Percentiles rank a stretch among this genome's conserved stretches.
phyloP scores from a whole-genome alignment of 495 filamentous ascomycete genomes.

The Chaetomium tenue region DNA sequence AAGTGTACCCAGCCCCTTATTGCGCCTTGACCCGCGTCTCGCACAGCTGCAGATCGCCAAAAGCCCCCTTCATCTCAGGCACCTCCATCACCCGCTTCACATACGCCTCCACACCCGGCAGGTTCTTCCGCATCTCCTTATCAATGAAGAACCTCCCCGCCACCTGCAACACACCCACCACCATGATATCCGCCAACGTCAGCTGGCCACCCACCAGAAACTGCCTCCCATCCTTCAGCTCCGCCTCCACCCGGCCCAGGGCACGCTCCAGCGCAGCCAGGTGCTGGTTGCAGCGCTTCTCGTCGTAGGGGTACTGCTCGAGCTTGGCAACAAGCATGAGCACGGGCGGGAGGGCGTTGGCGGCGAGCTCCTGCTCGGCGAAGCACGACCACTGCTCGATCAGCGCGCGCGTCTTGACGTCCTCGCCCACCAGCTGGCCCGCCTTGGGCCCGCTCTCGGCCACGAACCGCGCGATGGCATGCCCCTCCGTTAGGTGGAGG shows the following conservation, averaged over 20 bases:
- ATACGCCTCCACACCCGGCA: slow-evolving; percentile 47
- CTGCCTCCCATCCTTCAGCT: slow-evolving; percentile 41
- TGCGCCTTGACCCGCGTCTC: slow-evolving; percentile 37
- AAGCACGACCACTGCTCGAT: slow-evolving; percentile 55
- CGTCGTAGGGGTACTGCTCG: slow-evolving; percentile 36
- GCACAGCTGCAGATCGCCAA: slow-evolving; percentile 47
- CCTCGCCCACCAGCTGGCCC: slow-evolving; percentile 51
- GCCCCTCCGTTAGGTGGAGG: slow-evolving; percentile 50
- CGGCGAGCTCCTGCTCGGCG: slow-evolving; percentile 47
- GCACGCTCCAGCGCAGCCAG: slow-evolving; percentile 36
- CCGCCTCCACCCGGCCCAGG: slow-evolving; percentile 45
- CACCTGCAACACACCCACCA: slow-evolving; percentile 43
- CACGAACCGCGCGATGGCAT: slow-evolving; percentile 56
- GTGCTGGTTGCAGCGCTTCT: slow-evolving; percentile 35
- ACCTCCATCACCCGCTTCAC: slow-evolving; percentile 43
- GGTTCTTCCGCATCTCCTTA: slow-evolving; percentile 49
- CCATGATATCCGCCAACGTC: slow-evolving; percentile 55
- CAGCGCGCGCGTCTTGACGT: slow-evolving; percentile 45
- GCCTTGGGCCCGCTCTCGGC: slow-evolving; percentile 53
- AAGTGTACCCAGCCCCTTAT: too few species aligned
- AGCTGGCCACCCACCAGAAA: slow-evolving; percentile 51
- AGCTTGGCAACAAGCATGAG: slow-evolving; percentile 41
- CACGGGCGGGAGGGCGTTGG: slow-evolving; percentile 32
- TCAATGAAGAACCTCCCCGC: slow-evolving; percentile 48
- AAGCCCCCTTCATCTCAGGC: slow-evolving; percentile 52